Conservation (phyloP, 2,329 filamentous ascomycete genomes). For the Xylariaceae sp. region DNA sequence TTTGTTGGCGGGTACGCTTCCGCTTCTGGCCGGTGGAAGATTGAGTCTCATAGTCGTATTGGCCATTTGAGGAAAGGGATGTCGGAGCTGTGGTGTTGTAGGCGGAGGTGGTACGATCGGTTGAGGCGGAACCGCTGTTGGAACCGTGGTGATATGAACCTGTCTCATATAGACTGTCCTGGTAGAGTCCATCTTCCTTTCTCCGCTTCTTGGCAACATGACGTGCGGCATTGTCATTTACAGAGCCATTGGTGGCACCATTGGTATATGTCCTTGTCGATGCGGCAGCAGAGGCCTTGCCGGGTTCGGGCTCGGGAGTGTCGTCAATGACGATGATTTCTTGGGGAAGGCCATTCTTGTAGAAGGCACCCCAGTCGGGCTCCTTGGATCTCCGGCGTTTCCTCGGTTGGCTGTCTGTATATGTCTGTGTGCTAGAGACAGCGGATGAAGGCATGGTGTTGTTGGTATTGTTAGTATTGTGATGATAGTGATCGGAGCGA, state of each 20-base stretch:
- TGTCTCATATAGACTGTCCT: constrained; percentile 72
- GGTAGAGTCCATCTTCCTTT: constrained; percentile 56
- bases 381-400: constrained; percentile 58
- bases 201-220: constrained; percentile 72
- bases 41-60: constrained; percentile 64
- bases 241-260: constrained; percentile 30
- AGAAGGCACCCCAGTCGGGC: constrained; percentile 77
- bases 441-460: constrained; percentile 36
- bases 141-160: constrained; percentile 69
- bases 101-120: constrained; percentile 75
- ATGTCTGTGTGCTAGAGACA: constrained; percentile 23
- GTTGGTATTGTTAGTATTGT: not conserved
- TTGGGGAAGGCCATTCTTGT: constrained; percentile 77
- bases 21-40: constrained; percentile 84
- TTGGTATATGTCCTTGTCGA: constrained; percentile 37
- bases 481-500: constrained; percentile 30
- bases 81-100: constrained; percentile 86
- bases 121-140: constrained; percentile 71
- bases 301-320: constrained; percentile 56
- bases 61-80: constrained; percentile 60
- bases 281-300: constrained; percentile 27
- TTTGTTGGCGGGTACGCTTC: constrained; percentile 65
- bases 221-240: constrained; percentile 27
- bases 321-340: constrained; percentile 83
- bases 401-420: constrained; percentile 33